Evolutionary conservation across 2,329 filamentous ascomycete genomes (phyloP), one percentile per base, ranked within the genome.

Genomic region (Aureobasidium sp.): DNA sequence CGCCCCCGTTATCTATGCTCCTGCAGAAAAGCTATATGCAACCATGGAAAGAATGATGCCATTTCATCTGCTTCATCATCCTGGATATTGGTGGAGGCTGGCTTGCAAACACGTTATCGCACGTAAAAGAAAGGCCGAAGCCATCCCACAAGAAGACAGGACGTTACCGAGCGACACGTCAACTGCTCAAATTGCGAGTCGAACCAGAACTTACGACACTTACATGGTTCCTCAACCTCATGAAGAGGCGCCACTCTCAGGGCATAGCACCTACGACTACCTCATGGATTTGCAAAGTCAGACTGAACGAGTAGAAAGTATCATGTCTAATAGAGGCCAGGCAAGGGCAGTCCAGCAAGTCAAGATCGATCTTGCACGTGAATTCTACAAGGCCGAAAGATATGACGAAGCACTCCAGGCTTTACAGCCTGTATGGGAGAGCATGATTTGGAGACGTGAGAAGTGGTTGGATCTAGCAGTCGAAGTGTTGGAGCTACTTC

Each of bases 171-270:
- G 72, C 8, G 75, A 79, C 63, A 78, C 75, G 17, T 74, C 79
- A 21, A 75, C 78, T 11, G 77, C 77, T 10, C 72, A 76, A 57
- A 73, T 79, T 16, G 78, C 75, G 0, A 75, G 69, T 55, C 75
- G 79, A 56, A 74, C 74, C 40, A 67, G 70, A 37, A 68, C 69
- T 12, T 84, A 84, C 59, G 81, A 84, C 58, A 78, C 74, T 4
- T 84, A 83, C 61, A 71, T 84, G 24, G 79, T 76, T 5, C 78
- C 77, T 1, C 76, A 81, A 53, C 77, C 81, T 7, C 76, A 81
- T 53, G 60, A 76, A 41, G 81, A 84, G 63, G 70, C 69, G 29
- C 71, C 77, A 11, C 56, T 73, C 16, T 59, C 71, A 52, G 73
- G 70, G 6, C 61, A 63, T 30, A 64, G 60, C 24, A 74, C 74